Evolutionary conservation across 306 rosid species (phyloP), one percentile per base, ranked within the genome.

Genomic region (Adenanthera pavonina): DNA sequence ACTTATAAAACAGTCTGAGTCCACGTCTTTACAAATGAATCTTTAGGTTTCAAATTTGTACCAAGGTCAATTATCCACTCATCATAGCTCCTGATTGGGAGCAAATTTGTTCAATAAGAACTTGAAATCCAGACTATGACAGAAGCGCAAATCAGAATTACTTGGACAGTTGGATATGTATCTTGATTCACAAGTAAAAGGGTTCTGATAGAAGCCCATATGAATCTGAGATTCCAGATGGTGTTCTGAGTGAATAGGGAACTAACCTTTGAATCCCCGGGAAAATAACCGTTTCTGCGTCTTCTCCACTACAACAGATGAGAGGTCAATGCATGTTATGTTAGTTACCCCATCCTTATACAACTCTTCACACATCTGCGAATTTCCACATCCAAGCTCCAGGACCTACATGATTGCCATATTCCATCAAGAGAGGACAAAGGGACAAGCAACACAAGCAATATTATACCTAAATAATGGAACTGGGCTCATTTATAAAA

Each of bases 381-480:
- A 95, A 85, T 91, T 93, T 81, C 99, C 99, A 87, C 97, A 93
- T 44, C 99, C 99, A 75, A 95, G 92, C 83, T 95, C 97, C 82
- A 93, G 80, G 3, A 94, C 89, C 98, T 94, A 85, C 71, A 84
- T 14, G 19, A 79, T 19, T 69, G 14, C 34, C 69, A 76, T 64
- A 57, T 74, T 40, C 38, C 85, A 81, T 85, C 83, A 81, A 52
- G 49, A 52, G 7, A 8, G 34, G 61, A 10, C 48, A 48, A 34
- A 57, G 48, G 34, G 53, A 5, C 52, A 68, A 17, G 11, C 19
- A 68, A 35, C 40, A 25, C 81, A 9, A 19, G 60, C 74, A 20
- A 56, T 8, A 40, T 8, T 77, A 11, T 19, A 35, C 41, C 34
- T 3, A 25, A 38, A 19, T 15, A 52, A 76, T 7, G 69, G 62